Base-by-base conservation (phyloP, 768 basidiomycete species). In the Myochromella boudieri region DNA sequence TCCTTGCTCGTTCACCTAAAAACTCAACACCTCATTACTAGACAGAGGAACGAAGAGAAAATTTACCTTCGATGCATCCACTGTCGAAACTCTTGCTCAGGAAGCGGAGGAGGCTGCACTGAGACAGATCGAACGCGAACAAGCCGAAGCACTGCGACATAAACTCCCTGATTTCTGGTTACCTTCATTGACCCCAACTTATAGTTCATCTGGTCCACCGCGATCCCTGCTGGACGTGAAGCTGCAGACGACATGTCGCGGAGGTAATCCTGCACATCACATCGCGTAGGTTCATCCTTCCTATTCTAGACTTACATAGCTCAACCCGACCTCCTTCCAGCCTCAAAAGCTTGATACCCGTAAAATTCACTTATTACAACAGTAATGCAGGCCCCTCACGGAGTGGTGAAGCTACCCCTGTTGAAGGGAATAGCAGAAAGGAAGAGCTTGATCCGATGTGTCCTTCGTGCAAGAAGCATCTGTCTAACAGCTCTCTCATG, bases 81-180 rank as follows among this genome's bases (percentile, higher is more conserved):
- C 81, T 1, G 85, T 91, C 1, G 87, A 92, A 49, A 69, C 67
- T 26, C 75, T 92, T 18, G 79, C 87, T 24, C 72, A 73, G 20
- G 88, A 91, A 60, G 94, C 93, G 1, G 95, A 97, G 60, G 91
- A 95, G 48, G 85, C 83, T 15, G 97, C 97, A 0, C 68, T 95
- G 39, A 76, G 76, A 25, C 71, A 85, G 57, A 91, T 97, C 37
- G 90, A 93, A 60, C 75, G 76, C 26, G 93, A 97, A 63, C 88
- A 91, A 55, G 85, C 87, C 0, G 92, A 93, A 52, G 79, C 86
- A 3, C 69, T 95, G 46, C 89, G 86, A 49, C 79, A 82, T 49
- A 97, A 97, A 64, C 77, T 98, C 2, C 94, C 97, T 2, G 94
- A 97, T 58, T 99, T 97, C 63, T 99, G 97, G 97, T 74, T 99